Evolutionary conservation across 2,329 filamentous ascomycete genomes (phyloP).

Genomic region (Colletotrichum coccodes): DNA sequence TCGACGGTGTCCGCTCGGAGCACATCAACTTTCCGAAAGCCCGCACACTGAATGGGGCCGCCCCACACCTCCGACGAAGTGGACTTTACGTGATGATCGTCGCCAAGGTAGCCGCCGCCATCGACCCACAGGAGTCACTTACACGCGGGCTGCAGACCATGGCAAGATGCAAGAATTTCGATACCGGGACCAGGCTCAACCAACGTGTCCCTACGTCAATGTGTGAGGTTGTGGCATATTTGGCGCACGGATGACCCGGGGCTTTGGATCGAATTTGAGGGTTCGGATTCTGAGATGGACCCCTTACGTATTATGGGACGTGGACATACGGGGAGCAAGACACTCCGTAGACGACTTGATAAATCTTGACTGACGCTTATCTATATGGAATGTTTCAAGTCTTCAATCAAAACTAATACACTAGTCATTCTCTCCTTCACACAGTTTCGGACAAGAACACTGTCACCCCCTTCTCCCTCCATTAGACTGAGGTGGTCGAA

Average conservation of each 20-base stretch:
- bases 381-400: neutral
- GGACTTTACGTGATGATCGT: slow-evolving; percentile 14
- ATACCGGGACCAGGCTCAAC: neutral
- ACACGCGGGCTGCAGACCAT: slow-evolving; percentile 8
- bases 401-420: neutral
- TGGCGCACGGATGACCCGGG: slow-evolving; percentile 21
- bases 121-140: slow-evolving; percentile 18
- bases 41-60: slow-evolving; percentile 2
- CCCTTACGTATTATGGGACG: slow-evolving; percentile 17
- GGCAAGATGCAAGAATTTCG: slow-evolving; percentile 10
- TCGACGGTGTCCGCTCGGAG: slow-evolving; percentile 27
- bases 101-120: slow-evolving; percentile 20
- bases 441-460: neutral
- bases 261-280: slow-evolving; percentile 10
- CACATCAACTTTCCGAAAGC: slow-evolving; percentile 19
- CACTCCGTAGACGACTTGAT: slow-evolving; percentile 20
- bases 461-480: neutral
- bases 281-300: slow-evolving; percentile 29
- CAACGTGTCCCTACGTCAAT: slow-evolving; percentile 15
- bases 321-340: slow-evolving; percentile 16
- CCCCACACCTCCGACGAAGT: slow-evolving; percentile 3
- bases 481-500: neutral
- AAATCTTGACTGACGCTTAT: slow-evolving; percentile 21
- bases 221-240: neutral
- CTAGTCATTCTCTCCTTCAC: neutral